phyloP scores from a whole-genome alignment of 108 stramenopile species.

The Thalassiosira profunda region DNA sequence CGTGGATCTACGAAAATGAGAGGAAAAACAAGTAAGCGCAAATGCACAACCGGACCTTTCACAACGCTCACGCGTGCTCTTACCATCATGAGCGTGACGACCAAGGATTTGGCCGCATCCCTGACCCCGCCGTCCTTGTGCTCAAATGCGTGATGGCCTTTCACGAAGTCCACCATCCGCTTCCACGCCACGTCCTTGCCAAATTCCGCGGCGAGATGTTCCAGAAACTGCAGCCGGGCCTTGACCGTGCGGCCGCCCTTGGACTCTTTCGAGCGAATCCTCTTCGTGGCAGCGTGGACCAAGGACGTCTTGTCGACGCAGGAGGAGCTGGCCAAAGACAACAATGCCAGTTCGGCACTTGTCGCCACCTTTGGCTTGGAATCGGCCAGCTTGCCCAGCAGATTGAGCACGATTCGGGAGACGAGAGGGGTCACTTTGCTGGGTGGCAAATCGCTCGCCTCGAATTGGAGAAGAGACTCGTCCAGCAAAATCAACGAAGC shows the following conservation, averaged over 20 bases:
- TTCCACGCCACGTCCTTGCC: constrained; percentile 21
- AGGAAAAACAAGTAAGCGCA: too few species aligned
- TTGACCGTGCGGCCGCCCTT: constrained; percentile 32
- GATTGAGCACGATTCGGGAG: constrained; percentile 29
- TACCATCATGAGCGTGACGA: constrained; percentile 38
- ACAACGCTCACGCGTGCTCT: too few species aligned
- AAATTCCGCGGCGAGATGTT: constrained; percentile 40
- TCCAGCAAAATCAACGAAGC: constrained; percentile 43
- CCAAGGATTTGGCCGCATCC: constrained; percentile 30
- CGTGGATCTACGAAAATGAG: too few species aligned
- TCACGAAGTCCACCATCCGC: constrained; percentile 35
- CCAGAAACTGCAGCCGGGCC: constrained; percentile 38
- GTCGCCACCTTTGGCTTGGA: constrained; percentile 44
- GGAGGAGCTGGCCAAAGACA: constrained; percentile 35
- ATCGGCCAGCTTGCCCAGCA: constrained; percentile 41
- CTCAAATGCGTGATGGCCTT: constrained; percentile 22
- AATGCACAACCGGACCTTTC: too few species aligned
- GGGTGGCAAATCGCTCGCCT: constrained; percentile 12
- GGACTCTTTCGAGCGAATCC: constrained; percentile 34
- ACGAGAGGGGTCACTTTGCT: constrained; percentile 19
- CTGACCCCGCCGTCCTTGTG: constrained; percentile 46
- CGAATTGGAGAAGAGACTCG: constrained; percentile 42
- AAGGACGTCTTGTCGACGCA: constrained; percentile 19
- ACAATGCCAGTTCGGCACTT: constrained; percentile 41
- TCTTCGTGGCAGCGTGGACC: constrained; percentile 30